Evolutionary conservation across 2,329 filamentous ascomycete species (phyloP).

Genomic region (Ceratocystis diversiconidia): DNA sequence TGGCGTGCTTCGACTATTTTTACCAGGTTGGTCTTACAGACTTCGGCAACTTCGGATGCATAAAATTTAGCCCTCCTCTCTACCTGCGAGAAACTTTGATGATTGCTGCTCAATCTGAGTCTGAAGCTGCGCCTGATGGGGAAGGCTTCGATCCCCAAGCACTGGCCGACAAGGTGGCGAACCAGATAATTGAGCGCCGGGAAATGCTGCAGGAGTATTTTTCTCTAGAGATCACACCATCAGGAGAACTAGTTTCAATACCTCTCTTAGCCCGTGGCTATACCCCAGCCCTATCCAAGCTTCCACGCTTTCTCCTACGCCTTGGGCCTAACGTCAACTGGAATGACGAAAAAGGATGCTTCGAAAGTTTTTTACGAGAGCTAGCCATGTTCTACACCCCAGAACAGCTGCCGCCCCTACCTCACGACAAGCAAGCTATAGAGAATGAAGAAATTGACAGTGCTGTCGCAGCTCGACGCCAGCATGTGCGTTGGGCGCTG

Average conservation of each 20-base stretch:
- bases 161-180: constrained; percentile 49
- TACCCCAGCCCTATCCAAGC: constrained; percentile 67
- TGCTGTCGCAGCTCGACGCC: constrained; percentile 43
- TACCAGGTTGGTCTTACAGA: constrained; percentile 92
- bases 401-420: constrained; percentile 54
- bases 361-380: constrained; percentile 71
- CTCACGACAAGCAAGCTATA: constrained; percentile 25
- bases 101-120: constrained; percentile 60
- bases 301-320: constrained; percentile 75
- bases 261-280: constrained; percentile 84
- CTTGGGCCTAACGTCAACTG: constrained; percentile 83
- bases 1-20: constrained; percentile 75
- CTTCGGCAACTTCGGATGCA: constrained; percentile 84
- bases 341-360: constrained; percentile 72
- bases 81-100: constrained; percentile 54
- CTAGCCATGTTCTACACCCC: constrained; percentile 83
- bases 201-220: constrained; percentile 94
- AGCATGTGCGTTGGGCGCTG: constrained; percentile 57
- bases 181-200: constrained; percentile 57
- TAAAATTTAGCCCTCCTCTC: constrained; percentile 66
- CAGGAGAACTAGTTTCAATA: constrained; percentile 63
- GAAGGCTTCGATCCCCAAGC: constrained; percentile 51
- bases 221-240: constrained; percentile 62
- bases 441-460: constrained; percentile 32
- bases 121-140: constrained; percentile 30